phyloP scores from a whole-genome alignment of 2,329 filamentous ascomycete species.

The Metarhizium anisopliae region DNA sequence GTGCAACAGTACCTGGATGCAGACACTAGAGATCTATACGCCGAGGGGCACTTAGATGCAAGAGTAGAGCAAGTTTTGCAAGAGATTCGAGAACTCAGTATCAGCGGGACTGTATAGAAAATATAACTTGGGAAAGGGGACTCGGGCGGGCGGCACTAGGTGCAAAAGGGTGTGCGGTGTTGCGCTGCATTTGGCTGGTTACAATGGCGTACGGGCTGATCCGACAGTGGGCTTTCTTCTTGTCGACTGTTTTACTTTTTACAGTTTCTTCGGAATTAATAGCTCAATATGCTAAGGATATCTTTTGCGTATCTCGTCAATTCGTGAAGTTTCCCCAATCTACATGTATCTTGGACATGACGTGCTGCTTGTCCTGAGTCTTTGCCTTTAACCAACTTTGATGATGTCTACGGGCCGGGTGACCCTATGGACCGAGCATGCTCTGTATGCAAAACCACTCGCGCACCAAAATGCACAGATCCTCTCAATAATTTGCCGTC shows the following conservation, averaged over 20 bases:
- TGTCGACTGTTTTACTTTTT: background rate
- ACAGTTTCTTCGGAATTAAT: background rate
- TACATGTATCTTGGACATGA: background rate
- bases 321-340: background rate
- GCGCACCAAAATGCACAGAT: background rate
- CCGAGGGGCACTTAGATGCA: slow-evolving; percentile 81
- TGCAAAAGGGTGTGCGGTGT: background rate
- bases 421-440: no score
- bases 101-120: slow-evolving; percentile 58
- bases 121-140: background rate
- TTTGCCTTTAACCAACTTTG: no score
- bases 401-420: no score
- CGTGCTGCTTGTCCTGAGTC: background rate
- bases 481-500: background rate
- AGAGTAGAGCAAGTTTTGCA: slow-evolving; percentile 92
- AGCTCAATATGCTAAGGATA: background rate
- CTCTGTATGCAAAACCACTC: no score
- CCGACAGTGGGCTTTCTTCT: background rate
- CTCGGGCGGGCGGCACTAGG: background rate
- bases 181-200: background rate
- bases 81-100: slow-evolving; percentile 94
- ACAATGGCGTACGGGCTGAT: slow-evolving; percentile 2
- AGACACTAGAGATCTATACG: slow-evolving; percentile 92
- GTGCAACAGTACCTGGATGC: slow-evolving; percentile 97
- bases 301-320: background rate